Conservation (phyloP, 768 basidiomycete genomes). For the Lactarius vividus region DNA sequence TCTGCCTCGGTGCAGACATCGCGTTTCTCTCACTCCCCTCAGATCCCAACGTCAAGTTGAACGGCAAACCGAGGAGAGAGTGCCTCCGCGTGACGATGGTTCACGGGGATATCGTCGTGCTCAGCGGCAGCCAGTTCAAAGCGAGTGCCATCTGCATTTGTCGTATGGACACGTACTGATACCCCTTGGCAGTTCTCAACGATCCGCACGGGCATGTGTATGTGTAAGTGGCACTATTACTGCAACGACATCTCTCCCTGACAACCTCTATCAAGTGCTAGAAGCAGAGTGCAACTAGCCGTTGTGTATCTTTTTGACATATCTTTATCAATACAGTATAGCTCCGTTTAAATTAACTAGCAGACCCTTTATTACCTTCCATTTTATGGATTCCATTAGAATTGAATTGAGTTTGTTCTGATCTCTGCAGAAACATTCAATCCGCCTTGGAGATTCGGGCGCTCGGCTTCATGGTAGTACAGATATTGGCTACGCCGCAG, state of each 20-base stretch:
- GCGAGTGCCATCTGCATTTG: neutral
- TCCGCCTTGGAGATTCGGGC: neutral
- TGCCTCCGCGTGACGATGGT: slow-evolving; percentile 27
- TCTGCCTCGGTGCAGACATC: slow-evolving; percentile 26
- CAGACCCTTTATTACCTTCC: neutral
- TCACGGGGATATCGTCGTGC: slow-evolving; percentile 24
- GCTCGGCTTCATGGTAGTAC: neutral
- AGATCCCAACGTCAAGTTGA: neutral
- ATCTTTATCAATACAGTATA: slow-evolving; percentile 15
- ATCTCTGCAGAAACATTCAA: neutral
- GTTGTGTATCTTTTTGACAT: neutral
- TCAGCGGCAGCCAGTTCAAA: slow-evolving; percentile 17
- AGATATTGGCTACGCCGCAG: neutral
- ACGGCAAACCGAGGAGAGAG: slow-evolving; percentile 11
- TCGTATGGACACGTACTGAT: neutral
- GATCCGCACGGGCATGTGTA: slow-evolving; percentile 24
- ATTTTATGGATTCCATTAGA: neutral
- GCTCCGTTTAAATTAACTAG: neutral
- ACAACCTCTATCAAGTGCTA: slow-evolving; percentile 13
- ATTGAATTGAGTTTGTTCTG: neutral
- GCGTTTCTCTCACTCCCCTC: slow-evolving; percentile 5
- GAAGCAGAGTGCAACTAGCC: slow-evolving; percentile 20
- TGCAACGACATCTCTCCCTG: neutral
- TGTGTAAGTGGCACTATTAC: slow-evolving; percentile 17
- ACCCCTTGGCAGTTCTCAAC: slow-evolving; percentile 2